These are phyloP conservation scores for Penicillium sp. DNA, from an alignment of 2,329 filamentous ascomycete genomes.

Conservation along the genomic window DNA sequence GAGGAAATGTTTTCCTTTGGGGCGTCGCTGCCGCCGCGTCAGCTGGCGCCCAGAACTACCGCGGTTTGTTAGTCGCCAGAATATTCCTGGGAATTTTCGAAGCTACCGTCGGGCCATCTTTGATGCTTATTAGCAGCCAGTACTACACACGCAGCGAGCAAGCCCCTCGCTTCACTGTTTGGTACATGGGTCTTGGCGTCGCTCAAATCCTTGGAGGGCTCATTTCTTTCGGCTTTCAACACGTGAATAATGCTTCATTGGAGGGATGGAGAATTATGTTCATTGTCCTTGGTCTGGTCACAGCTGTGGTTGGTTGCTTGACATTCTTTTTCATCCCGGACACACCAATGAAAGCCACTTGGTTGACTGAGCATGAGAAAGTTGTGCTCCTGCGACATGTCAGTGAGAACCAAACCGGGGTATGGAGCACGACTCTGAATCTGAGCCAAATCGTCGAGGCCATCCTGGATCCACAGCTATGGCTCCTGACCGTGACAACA, in stretches of 20 bases:
- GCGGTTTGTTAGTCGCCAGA: constrained; percentile 55
- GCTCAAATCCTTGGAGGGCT: constrained; percentile 48
- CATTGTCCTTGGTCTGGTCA: constrained; percentile 51
- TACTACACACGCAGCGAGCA: constrained; percentile 62
- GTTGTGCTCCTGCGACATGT: constrained; percentile 45
- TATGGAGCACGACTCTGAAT: constrained; percentile 54
- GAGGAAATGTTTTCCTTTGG: constrained; percentile 60
- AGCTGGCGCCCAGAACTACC: constrained; percentile 57
- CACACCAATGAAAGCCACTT: constrained; percentile 48
- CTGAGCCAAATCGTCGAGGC: constrained; percentile 50
- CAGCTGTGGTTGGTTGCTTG: constrained; percentile 44
- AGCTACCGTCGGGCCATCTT: constrained; percentile 60
- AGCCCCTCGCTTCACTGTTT: constrained; percentile 60
- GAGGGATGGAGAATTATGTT: constrained; percentile 55
- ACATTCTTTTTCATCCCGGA: constrained; percentile 52
- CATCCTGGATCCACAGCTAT: constrained; percentile 48
- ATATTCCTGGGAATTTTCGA: constrained; percentile 63
- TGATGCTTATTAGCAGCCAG: constrained; percentile 62
- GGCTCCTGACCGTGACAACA: constrained; percentile 40
- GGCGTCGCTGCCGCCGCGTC: constrained; percentile 39
- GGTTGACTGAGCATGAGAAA: constrained; percentile 38
- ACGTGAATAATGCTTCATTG: constrained; percentile 42
- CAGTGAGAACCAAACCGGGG: constrained; percentile 52
- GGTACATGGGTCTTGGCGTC: constrained; percentile 62
- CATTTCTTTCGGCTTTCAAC: constrained; percentile 57